A percentile compares a stretch with the other conserved stretches of the same genome.
Evolutionary conservation across 495 filamentous ascomycete species (phyloP).

Genomic region (Staphylotrichum tortipilum): DNA sequence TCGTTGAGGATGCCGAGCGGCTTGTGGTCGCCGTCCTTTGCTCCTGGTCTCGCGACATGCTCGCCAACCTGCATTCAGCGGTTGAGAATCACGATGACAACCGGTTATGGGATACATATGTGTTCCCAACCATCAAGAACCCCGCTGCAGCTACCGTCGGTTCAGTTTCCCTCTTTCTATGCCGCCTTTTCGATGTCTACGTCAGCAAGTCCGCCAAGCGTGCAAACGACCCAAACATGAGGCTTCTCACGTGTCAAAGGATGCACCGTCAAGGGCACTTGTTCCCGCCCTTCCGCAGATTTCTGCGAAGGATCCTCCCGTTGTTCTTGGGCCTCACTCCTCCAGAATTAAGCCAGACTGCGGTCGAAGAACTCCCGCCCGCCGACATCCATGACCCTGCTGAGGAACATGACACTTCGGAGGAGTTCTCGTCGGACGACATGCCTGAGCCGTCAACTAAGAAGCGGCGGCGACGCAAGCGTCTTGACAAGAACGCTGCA

Average conservation of each 20-base stretch:
- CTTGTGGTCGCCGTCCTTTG: constrained; percentile 19
- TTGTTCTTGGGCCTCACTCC: constrained; percentile 1
- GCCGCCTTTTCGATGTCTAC: constrained; percentile 20
- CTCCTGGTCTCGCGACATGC: neutral
- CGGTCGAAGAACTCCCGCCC: too few species aligned
- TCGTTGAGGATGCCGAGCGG: constrained; percentile 14
- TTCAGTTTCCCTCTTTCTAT: constrained; percentile 5
- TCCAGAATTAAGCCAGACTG: too few species aligned
- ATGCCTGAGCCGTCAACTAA: constrained; percentile 16
- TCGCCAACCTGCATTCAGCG: neutral
- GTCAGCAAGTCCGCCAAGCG: constrained; percentile 3
- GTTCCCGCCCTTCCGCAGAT: constrained; percentile 12
- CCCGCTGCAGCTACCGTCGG: neutral
- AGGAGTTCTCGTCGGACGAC: constrained; percentile 11
- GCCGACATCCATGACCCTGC: constrained; percentile 1
- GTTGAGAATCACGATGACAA: neutral
- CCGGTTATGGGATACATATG: constrained; percentile 16
- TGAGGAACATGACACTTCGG: constrained; percentile 3
- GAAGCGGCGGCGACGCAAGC: constrained; percentile 45
- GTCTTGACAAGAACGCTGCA: constrained; percentile 39
- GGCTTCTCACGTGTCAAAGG: neutral
- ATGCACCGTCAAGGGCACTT: neutral
- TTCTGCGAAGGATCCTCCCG: constrained; percentile 11
- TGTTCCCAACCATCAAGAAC: constrained; percentile 5
- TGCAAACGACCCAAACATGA: neutral